Evolutionary conservation across 331 rosid species (phyloP), one percentile per base, ranked within the genome.

Genomic region (Rhamnella rubrinervis): DNA sequence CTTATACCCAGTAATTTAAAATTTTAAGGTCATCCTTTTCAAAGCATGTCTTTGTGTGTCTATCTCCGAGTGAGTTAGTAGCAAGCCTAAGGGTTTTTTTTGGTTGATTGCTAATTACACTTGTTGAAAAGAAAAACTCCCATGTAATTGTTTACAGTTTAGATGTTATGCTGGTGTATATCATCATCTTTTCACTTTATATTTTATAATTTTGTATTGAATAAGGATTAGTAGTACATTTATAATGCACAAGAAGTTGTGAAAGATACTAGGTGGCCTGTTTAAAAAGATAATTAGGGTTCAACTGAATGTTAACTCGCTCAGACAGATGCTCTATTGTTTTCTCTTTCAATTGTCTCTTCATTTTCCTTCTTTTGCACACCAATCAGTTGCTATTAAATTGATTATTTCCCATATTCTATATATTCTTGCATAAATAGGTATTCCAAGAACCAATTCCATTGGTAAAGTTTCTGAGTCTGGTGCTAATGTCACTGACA

Each of bases 401-500:
- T 49, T 50, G 61, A 6, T 17, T 31, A 15, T 23, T 28, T 62
- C 31, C 40, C 7, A 39, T 62, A 8, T 15, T 26, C 9, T 59
- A 21, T 49, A 15, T 72, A 6, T 82, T 44, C 51, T 68, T 67
- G 71, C 77, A 64, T 77, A 63, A 64, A 65, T 68, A 87, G 96
- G 96, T 73, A 67, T 90, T 67, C 86, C 92, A 66, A 82, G 93
- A 80, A 82, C 81, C 78, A 85, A 85, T 68, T 87, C 92, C 28
- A 84, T 87, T 15, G 96, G 96, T 18, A 87, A 71, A 87, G 66
- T 90, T 76, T 87, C 70, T 47, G 84, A 84, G 41, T 72, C 77
- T 64, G 60, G 75, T 80, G 63, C 78, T 35, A 85, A 75, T 85
- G 79, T 68, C 9, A 26, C 80, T 46, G 93, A 90, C 68, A 78